phyloP scores from a whole-genome alignment of 2,329 filamentous ascomycete genomes.

The Fusarium kyushuense region DNA sequence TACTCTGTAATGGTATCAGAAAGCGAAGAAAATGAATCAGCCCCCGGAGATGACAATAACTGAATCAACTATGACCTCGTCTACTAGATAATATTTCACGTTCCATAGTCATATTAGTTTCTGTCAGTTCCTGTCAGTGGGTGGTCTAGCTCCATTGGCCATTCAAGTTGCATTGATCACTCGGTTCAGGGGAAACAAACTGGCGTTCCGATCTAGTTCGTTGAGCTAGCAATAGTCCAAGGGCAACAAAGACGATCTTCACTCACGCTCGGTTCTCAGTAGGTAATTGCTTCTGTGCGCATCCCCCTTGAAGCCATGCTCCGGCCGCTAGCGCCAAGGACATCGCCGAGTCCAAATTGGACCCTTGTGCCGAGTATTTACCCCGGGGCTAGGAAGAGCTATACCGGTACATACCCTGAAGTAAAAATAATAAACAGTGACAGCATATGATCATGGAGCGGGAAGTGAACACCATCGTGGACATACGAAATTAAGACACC shows the following conservation, averaged over 20 bases:
- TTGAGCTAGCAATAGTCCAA: not conserved
- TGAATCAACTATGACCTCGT: slow-evolving; percentile 7
- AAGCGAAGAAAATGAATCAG: not conserved
- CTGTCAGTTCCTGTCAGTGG: slow-evolving; percentile 10
- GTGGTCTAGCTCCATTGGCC: slow-evolving; percentile 20
- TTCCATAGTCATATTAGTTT: not conserved
- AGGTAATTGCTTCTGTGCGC: not conserved
- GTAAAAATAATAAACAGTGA: slow-evolving; percentile 8
- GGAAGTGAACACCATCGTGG: slow-evolving; percentile 17
- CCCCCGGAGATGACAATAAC: slow-evolving; percentile 28
- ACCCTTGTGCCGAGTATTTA: slow-evolving; percentile 1
- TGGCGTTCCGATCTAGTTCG: slow-evolving; percentile 13
- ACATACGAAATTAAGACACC: slow-evolving; percentile 32
- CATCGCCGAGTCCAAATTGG: slow-evolving; percentile 29
- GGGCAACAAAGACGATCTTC: slow-evolving; percentile 7
- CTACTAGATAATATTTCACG: not conserved
- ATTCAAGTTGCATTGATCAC: slow-evolving; percentile 1
- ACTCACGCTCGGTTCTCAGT: not conserved
- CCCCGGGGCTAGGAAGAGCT: slow-evolving; percentile 1
- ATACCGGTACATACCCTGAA: slow-evolving; percentile 10
- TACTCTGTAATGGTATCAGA: not conserved
- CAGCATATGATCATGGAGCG: slow-evolving; percentile 8
- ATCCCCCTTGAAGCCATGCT: slow-evolving; percentile 12
- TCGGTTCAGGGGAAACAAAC: slow-evolving; percentile 10
- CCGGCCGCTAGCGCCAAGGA: slow-evolving; percentile 31